These are phyloP conservation scores for Arachnopeziza araneosa DNA, from an alignment of 2,329 filamentous ascomycete genomes.

Conservation along the genomic window DNA sequence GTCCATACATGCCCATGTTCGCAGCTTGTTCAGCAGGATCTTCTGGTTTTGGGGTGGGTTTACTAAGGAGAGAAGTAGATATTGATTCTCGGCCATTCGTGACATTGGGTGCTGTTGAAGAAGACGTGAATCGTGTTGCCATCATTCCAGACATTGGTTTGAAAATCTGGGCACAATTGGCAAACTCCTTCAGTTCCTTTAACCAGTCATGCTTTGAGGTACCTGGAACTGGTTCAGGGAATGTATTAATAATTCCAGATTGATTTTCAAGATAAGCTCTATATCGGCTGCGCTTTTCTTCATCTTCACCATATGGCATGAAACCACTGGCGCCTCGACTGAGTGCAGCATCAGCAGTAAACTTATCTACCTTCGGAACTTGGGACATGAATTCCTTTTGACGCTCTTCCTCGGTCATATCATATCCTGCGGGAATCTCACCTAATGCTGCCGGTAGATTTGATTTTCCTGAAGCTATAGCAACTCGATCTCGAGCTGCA, in stretches of 20 bases:
- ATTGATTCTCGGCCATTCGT: conserved; percentile 29
- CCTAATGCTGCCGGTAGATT: conserved; percentile 74
- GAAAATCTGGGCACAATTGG: conserved; percentile 71
- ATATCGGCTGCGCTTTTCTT: conserved; percentile 74
- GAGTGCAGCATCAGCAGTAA: conserved; percentile 63
- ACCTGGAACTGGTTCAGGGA: conserved; percentile 45
- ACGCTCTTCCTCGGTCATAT: conserved; percentile 57
- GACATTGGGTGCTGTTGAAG: conserved; percentile 42
- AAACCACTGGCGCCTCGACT: conserved; percentile 59
- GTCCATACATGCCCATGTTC: conserved; percentile 85
- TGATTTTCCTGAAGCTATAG: conserved; percentile 64
- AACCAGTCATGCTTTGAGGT: conserved; percentile 67
- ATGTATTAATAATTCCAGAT: conserved; percentile 53
- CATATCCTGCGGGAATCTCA: conserved; percentile 63
- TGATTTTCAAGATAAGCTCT: conserved; percentile 73
- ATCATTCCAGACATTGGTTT: conserved; percentile 88
- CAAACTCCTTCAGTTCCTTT: conserved; percentile 71
- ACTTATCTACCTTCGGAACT: conserved; percentile 60
- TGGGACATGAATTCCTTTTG: conserved; percentile 52
- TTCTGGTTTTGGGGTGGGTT: conserved; percentile 49
- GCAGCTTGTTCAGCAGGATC: conserved; percentile 85
- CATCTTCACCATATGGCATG: conserved; percentile 81
- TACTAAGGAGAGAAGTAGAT: conserved; percentile 39
- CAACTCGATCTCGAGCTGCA: conserved; percentile 71
- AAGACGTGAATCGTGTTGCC: conserved; percentile 86